Evolutionary conservation across 2,329 filamentous ascomycete species (phyloP).

Genomic region (Alternaria brassicicola): DNA sequence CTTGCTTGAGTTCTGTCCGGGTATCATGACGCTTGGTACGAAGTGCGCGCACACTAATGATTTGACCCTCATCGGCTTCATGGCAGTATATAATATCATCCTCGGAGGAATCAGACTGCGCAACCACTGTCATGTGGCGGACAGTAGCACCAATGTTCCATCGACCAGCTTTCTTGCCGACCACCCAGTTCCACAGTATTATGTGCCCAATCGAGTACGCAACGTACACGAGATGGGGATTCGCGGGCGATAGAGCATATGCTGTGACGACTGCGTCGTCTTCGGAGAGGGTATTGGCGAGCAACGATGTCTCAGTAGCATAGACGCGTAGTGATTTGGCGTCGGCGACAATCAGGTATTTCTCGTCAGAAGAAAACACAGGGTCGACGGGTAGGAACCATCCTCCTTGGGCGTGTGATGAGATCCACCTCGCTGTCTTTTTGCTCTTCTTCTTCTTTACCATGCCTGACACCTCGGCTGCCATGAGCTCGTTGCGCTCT

Average conservation of each 20-base stretch:
- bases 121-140: conserved; percentile 39
- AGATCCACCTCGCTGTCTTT: conserved; percentile 27
- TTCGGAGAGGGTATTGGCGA: conserved; percentile 71
- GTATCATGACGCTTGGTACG: conserved; percentile 36
- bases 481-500: conserved; percentile 3
- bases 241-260: conserved; percentile 58
- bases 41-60: conserved; percentile 47
- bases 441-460: conserved; percentile 33
- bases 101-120: conserved; percentile 21
- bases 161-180: conserved; percentile 51
- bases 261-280: conserved; percentile 54
- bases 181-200: conserved; percentile 64
- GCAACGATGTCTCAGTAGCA: conserved; percentile 78
- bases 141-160: conserved; percentile 53
- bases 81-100: background rate
- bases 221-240: conserved; percentile 61
- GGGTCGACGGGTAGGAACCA: conserved; percentile 63
- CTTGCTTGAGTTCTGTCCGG: conserved; percentile 26
- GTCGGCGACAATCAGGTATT: conserved; percentile 74
- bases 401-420: conserved; percentile 60
- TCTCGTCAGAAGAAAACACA: conserved; percentile 63
- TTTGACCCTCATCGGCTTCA: conserved; percentile 20
- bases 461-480: background rate
- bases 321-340: conserved; percentile 80
- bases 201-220: conserved; percentile 59